Conservation (phyloP, 2,329 filamentous ascomycete genomes). For the Hymenoscyphus occultus region DNA sequence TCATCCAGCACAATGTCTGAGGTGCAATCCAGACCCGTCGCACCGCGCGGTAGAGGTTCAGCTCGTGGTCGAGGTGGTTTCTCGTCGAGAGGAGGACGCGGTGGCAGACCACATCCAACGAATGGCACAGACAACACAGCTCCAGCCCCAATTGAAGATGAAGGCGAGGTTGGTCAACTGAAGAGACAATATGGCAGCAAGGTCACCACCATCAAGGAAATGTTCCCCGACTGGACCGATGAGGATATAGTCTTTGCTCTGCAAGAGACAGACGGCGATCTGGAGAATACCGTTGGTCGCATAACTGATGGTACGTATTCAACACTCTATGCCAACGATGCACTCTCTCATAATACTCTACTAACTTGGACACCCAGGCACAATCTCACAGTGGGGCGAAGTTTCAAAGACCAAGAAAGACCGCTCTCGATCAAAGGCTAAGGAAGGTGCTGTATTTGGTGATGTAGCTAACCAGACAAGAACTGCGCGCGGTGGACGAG, state of each 20-base stretch:
- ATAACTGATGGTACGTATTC: constrained; percentile 69
- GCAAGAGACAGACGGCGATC: constrained; percentile 80
- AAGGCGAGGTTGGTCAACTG: constrained; percentile 86
- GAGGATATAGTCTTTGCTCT: constrained; percentile 91
- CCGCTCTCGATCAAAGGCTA: constrained; percentile 66
- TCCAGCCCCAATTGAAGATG: constrained; percentile 66
- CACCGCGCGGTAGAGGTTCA: constrained; percentile 86
- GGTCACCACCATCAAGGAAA: constrained; percentile 79
- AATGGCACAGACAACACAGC: constrained; percentile 66
- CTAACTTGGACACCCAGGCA: constrained; percentile 48
- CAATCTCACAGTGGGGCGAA: constrained; percentile 80
- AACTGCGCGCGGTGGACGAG: constrained; percentile 56
- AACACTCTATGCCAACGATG: not conserved
- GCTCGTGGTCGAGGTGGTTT: constrained; percentile 77
- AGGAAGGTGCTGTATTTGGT: constrained; percentile 53
- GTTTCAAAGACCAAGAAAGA: constrained; percentile 80
- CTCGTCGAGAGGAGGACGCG: constrained; percentile 67
- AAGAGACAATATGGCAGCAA: constrained; percentile 85
- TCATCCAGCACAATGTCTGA: constrained; percentile 71
- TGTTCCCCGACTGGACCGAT: constrained; percentile 94
- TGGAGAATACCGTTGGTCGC: constrained; percentile 70
- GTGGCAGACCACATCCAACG: constrained; percentile 57
- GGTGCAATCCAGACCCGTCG: constrained; percentile 78
- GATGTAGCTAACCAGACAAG: constrained; percentile 46
- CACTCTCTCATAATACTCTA: constrained; percentile 4